Evolutionary conservation across 2,329 filamentous ascomycete genomes (phyloP).

Genomic region (Apiospora malaysiana): DNA sequence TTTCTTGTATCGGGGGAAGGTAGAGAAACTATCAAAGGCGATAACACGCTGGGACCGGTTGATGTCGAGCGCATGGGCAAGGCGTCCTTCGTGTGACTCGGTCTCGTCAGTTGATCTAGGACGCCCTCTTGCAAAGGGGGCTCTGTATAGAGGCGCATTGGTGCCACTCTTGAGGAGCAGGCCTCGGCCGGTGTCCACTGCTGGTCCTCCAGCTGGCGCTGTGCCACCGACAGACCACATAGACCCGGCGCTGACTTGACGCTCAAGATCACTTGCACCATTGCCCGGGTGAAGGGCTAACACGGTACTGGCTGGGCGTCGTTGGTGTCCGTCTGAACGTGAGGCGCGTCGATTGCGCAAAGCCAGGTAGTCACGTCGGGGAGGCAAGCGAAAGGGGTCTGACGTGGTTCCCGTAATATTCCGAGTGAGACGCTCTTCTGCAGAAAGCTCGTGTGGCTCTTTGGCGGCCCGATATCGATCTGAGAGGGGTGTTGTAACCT

Average conservation of each 20-base stretch:
- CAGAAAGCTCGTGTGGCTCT: slow-evolving; percentile 47
- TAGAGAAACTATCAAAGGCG: slow-evolving; percentile 50
- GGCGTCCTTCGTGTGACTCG: slow-evolving; percentile 72
- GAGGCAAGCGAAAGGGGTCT: slow-evolving; percentile 50
- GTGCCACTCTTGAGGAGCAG: slow-evolving; percentile 72
- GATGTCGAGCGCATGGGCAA: slow-evolving; percentile 83
- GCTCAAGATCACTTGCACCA: slow-evolving; percentile 37
- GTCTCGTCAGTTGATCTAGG: slow-evolving; percentile 62
- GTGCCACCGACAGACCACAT: slow-evolving; percentile 81
- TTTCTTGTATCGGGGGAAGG: slow-evolving; percentile 37
- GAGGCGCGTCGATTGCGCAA: slow-evolving; percentile 32
- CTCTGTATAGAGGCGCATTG: slow-evolving; percentile 70
- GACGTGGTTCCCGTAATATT: slow-evolving; percentile 35
- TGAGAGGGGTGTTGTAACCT: slow-evolving; percentile 39
- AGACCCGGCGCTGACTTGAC: slow-evolving; percentile 66
- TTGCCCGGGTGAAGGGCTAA: neutral
- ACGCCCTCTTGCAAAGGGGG: slow-evolving; percentile 51
- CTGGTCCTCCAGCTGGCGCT: slow-evolving; percentile 61
- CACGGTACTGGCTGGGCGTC: slow-evolving; percentile 26
- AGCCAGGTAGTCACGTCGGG: slow-evolving; percentile 36
- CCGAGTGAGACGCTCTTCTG: slow-evolving; percentile 51
- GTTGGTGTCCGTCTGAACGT: slow-evolving; percentile 37
- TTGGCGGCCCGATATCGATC: slow-evolving; percentile 56
- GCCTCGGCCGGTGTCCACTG: slow-evolving; percentile 67
- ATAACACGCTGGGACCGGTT: slow-evolving; percentile 73